Evolutionary conservation across 108 stramenopile genomes (phyloP).

Genomic region (Nitzschia palea): DNA sequence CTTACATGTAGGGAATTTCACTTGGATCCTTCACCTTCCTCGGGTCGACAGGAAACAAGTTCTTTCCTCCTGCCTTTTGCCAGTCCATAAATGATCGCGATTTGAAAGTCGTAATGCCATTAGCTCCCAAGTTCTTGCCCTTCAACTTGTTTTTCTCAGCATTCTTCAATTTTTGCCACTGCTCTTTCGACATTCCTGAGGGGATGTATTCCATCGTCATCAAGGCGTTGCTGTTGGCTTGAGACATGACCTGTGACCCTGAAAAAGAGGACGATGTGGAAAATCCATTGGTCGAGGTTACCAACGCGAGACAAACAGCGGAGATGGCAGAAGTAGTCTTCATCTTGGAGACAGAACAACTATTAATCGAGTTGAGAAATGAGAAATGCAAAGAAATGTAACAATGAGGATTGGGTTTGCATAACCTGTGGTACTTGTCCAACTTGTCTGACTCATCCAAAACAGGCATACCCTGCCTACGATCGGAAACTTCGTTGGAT

Average conservation of each 20-base stretch:
- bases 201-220: slow-evolving; percentile 77
- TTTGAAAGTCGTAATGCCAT: slow-evolving; percentile 85
- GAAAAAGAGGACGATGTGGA: slow-evolving; percentile 46
- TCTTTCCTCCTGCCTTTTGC: slow-evolving; percentile 87
- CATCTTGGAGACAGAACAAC: slow-evolving; percentile 36
- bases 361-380: neutral
- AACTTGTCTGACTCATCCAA: too few species aligned
- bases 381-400: too few species aligned
- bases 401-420: too few species aligned
- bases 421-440: too few species aligned
- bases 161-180: slow-evolving; percentile 81
- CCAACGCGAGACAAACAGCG: slow-evolving; percentile 20
- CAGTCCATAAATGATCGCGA: slow-evolving; percentile 79
- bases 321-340: slow-evolving; percentile 36
- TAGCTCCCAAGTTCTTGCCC: slow-evolving; percentile 80
- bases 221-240: slow-evolving; percentile 23
- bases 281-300: slow-evolving; percentile 40
- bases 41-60: slow-evolving; percentile 88
- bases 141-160: slow-evolving; percentile 65
- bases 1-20: slow-evolving; percentile 88
- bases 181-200: slow-evolving; percentile 75
- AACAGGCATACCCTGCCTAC: too few species aligned
- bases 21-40: slow-evolving; percentile 63
- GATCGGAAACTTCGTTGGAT: too few species aligned
- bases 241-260: slow-evolving; percentile 40